Base-by-base conservation (phyloP, 1,139 yeast genomes). In the Ashbya aceris region DNA sequence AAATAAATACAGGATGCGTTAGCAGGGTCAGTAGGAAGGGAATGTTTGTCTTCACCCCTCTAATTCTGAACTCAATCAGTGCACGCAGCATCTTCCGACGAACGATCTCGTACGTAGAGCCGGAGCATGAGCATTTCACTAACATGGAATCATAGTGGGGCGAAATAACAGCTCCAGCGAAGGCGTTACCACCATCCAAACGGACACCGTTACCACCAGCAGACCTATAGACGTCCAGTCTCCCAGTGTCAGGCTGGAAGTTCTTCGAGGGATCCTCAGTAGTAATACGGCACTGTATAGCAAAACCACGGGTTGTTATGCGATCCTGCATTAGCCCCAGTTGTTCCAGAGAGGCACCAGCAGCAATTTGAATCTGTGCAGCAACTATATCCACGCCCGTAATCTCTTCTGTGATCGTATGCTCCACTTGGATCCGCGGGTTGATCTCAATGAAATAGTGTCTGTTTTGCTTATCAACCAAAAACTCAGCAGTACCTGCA, bases 181-280 rank as follows among this genome's bases (percentile, higher is more conserved):
- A 91, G 7, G 97, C 97, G 62, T 91, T 91, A 68, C 98, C 98
- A 71, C 98, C 99, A 63, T 91, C 99, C 54, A 91, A 74, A 69
- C 99, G 81, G 40, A 91, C 96, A 63, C 99, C 99, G 61, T 91
- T 91, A 73, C 99, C 99, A 70, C 99, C 99, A 32, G 98, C 86
- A 31, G 97, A 87, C 65, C 98, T 78, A 71, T 91, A 91, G 39
- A 91, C 99, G 66, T 91, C 99, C 54, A 91, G 83, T 67, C 91
- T 87, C 62, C 99, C 99, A 3, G 97, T 93, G 62, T 91, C 99
- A 12, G 99, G 99, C 67, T 85, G 96, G 79, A 91, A 91, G 63
- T 82, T 85, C 70, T 87, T 89, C 39, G 95, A 65, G 13, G 99
- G 98, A 62, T 91, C 98, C 68, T 91, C 99, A 41, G 98, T 93